These are phyloP conservation scores for Solanum chmielewskii DNA, from an alignment of 257 asterid species.

Conservation along the genomic window DNA sequence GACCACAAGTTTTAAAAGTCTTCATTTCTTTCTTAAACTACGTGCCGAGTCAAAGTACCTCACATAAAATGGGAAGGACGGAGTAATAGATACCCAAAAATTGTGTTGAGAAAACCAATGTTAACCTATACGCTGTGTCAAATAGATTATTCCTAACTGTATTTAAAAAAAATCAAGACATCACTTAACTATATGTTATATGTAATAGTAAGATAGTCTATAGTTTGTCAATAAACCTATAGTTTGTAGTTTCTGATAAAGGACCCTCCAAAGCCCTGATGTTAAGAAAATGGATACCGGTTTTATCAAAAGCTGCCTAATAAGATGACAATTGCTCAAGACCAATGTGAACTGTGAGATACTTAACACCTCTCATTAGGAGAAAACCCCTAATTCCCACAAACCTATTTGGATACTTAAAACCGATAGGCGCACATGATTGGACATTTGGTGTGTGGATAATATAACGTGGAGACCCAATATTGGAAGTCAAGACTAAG, in stretches of 20 bases:
- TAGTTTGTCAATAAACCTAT: background rate
- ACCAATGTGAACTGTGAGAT: background rate
- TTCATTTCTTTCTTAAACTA: too few species aligned
- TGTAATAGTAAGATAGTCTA: background rate
- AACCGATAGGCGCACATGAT: background rate
- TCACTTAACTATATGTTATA: background rate
- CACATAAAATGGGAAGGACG: too few species aligned
- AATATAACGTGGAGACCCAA: background rate
- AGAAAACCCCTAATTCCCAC: background rate
- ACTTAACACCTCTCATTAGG: background rate
- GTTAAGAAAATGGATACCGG: background rate
- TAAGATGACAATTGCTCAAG: background rate
- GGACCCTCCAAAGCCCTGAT: background rate
- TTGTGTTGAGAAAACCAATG: background rate
- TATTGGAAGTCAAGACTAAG: background rate
- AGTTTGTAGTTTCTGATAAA: background rate
- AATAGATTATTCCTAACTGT: background rate
- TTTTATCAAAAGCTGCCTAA: background rate
- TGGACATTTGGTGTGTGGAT: background rate
- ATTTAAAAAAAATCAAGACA: background rate
- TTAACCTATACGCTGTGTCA: background rate
- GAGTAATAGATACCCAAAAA: background rate
- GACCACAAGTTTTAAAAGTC: too few species aligned
- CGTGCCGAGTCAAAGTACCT: too few species aligned
- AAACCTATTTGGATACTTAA: background rate